Evolutionary conservation across 2,329 filamentous ascomycete species (phyloP).

Genomic region (Colletotrichum tabaci): DNA sequence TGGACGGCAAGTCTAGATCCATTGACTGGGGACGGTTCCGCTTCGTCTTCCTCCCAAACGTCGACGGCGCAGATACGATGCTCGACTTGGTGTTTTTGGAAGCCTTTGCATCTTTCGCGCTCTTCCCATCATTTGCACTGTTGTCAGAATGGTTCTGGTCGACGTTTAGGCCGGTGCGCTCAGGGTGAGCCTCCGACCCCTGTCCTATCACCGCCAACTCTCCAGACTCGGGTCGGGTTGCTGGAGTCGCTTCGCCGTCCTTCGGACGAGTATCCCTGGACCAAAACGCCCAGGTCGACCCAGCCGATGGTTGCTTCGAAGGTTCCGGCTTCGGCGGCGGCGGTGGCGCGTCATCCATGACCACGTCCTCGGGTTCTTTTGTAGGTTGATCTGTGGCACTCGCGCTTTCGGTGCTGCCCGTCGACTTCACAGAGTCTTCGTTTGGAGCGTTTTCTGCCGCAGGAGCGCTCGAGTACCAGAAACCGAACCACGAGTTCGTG

Average conservation of each 20-base stretch:
- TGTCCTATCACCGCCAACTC: slow-evolving; percentile 72
- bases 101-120: slow-evolving; percentile 43
- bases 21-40: slow-evolving; percentile 63
- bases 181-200: slow-evolving; percentile 69
- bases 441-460: slow-evolving; percentile 31
- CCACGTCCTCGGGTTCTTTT: slow-evolving; percentile 57
- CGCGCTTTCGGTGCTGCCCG: slow-evolving; percentile 34
- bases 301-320: slow-evolving; percentile 59
- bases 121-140: slow-evolving; percentile 51
- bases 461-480: slow-evolving; percentile 53
- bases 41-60: slow-evolving; percentile 59
- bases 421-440: slow-evolving; percentile 24
- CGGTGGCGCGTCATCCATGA: slow-evolving; percentile 60
- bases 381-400: slow-evolving; percentile 39
- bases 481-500: slow-evolving; percentile 57
- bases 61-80: slow-evolving; percentile 46
- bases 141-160: slow-evolving; percentile 52
- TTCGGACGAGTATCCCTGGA: slow-evolving; percentile 69
- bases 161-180: slow-evolving; percentile 62
- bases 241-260: slow-evolving; percentile 48
- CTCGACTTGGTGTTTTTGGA: slow-evolving; percentile 45
- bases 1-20: slow-evolving; percentile 59
- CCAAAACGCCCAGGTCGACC: slow-evolving; percentile 88
- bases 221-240: slow-evolving; percentile 57
- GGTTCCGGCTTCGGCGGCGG: slow-evolving; percentile 46